Evolutionary conservation across 345 rosid species (phyloP), one percentile per base, ranked within the genome.

Genomic region (Syzygium jambos): DNA sequence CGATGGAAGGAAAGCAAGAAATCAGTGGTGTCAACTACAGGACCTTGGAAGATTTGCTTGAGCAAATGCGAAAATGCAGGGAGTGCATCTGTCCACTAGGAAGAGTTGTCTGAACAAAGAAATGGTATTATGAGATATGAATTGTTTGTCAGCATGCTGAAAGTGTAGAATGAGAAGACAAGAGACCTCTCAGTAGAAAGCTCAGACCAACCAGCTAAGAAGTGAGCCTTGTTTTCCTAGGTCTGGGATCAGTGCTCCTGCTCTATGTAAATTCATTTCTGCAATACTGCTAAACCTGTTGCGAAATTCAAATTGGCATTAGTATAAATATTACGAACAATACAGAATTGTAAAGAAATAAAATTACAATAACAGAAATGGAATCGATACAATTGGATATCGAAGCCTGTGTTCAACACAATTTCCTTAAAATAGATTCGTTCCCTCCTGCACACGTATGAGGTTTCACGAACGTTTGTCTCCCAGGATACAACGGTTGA

Each of bases 91-190:
- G 11, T 41, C 34, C 15, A 52, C 34, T 2, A 52, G 54, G 54
- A 52, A 4, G 54, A 52, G 17, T 52, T 5, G 54, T 52, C 96
- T 78, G 91, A 90, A 88, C 93, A 93, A 83, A 94, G 97, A 91
- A 88, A 87, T n/a, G 92, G 88, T 30, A 89, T 90, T 51, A 93
- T 92, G 95, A 91, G 89, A 88, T 95, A 93, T 92, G 96, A 93
- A 87, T 88, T 96, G 83, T 93, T 84, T 84, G 98, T 96, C 90
- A 95, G 99, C 94, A 94, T 96, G 98, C 55, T 95, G 91, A 99
- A 98, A 90, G 99, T 96, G 53, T 98, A 98, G 87, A 96, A 96
- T 89, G 99, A 98, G 90, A 96, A 93, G 94, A 95, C 96, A 89
- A 93, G 93, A 89, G 98, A 96, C 90, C 99, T 98, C 86, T 87